Percentiles rank a stretch among this genome's conserved stretches.
Conservation (phyloP, 805 yeast genomes). For the Ogataea methanolica region DNA sequence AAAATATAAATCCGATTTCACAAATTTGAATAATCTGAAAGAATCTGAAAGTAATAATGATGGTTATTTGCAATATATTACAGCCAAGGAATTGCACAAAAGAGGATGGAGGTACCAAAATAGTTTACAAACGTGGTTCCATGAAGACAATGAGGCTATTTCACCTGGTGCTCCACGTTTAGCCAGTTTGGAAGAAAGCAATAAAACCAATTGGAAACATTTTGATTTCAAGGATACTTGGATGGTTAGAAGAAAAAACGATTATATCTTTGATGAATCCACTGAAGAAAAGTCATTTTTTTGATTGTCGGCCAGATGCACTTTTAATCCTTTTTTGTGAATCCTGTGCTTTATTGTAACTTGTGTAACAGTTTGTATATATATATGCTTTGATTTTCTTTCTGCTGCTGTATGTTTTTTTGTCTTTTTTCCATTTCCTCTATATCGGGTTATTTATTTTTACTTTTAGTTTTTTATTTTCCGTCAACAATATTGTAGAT, state of each 20-base stretch:
- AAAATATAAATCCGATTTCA: conserved; percentile 20
- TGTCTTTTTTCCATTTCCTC: too few relatives aligned
- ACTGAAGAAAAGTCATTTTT: conserved; percentile 26
- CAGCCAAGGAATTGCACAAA: conserved; percentile 73
- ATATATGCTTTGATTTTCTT: too few relatives aligned
- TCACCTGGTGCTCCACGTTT: conserved; percentile 11
- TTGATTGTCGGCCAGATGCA: not conserved
- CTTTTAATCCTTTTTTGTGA: not conserved
- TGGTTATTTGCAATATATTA: conserved; percentile 63
- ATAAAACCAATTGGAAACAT: conserved; percentile 52
- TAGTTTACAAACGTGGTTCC: conserved; percentile 76
- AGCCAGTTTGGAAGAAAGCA: conserved; percentile 1
- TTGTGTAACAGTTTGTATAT: too few relatives aligned
- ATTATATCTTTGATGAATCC: conserved; percentile 31
- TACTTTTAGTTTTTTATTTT: too few relatives aligned
- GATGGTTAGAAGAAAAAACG: conserved; percentile 41
- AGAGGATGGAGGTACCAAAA: conserved; percentile 82
- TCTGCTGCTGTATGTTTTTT: too few relatives aligned
- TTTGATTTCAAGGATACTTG: conserved; percentile 62
- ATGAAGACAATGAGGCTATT: conserved; percentile 54
- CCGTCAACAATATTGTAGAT: too few relatives aligned
- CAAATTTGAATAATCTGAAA: conserved; percentile 16
- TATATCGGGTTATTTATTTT: too few relatives aligned
- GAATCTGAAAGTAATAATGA: conserved; percentile 29
- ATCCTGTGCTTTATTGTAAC: not conserved